Conservation (phyloP, 192 early-diverging fungal species). For the Rhizoclosmatium sp. region DNA sequence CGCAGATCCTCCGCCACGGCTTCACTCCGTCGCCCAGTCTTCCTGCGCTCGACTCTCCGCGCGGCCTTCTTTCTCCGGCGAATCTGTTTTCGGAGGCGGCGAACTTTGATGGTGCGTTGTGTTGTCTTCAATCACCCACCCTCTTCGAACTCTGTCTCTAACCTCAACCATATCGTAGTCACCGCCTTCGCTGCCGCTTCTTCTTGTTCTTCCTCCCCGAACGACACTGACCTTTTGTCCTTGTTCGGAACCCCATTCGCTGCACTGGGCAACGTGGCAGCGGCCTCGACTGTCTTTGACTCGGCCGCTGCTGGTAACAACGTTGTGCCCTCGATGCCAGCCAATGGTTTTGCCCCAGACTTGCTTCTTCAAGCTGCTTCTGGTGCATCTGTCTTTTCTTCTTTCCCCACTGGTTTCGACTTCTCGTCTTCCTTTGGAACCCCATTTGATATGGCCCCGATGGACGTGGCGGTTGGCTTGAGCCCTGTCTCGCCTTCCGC, state of each 20-base stretch:
- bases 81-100: background rate
- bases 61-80: background rate
- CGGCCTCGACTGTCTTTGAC: background rate
- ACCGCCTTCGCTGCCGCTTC: background rate
- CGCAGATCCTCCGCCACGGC: background rate
- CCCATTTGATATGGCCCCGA: constrained; percentile 19
- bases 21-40: constrained; percentile 7
- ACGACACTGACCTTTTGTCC: background rate
- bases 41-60: background rate
- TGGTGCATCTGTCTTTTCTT: background rate
- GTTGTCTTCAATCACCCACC: background rate
- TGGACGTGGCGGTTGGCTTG: constrained; percentile 28
- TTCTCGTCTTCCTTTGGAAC: constrained; percentile 15
- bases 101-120: background rate
- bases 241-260: background rate
- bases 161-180: background rate
- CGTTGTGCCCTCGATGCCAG: background rate
- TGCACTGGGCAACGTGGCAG: background rate
- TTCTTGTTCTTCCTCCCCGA: background rate
- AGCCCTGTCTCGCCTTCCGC: constrained; percentile 11
- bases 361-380: background rate
- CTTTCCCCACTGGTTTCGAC: background rate
- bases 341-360: background rate
- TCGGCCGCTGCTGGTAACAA: constrained; percentile 10
- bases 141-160: background rate